Conservation (phyloP, 2,329 filamentous ascomycete species). For the Biscogniauxia marginata region DNA sequence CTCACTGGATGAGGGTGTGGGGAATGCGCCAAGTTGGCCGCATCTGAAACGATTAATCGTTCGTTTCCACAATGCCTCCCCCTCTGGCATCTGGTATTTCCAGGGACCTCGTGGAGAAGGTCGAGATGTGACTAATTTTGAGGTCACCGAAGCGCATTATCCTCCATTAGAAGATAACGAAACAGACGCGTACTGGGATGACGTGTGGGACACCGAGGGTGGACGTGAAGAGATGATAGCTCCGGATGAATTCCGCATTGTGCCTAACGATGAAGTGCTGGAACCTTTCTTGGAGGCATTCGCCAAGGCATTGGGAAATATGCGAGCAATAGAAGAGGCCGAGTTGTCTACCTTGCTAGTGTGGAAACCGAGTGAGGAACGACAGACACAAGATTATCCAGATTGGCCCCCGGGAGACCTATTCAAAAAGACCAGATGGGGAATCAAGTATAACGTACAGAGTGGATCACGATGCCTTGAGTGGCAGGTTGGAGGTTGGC, state of each 20-base stretch:
- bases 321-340: neutral
- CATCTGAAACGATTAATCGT: neutral
- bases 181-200: neutral
- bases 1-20: neutral
- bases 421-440: neutral
- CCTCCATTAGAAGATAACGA: neutral
- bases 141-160: neutral
- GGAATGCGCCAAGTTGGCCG: neutral
- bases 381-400: neutral
- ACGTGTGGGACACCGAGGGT: neutral
- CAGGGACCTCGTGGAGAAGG: neutral
- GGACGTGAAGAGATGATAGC: neutral
- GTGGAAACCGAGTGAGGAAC: neutral
- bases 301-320: neutral
- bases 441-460: neutral
- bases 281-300: neutral
- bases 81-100: neutral
- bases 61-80: neutral
- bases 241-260: neutral
- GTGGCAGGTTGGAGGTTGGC: neutral
- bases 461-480: neutral
- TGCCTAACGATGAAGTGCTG: neutral
- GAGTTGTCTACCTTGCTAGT: neutral
- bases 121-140: neutral
- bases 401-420: neutral